Evolutionary conservation across 495 filamentous ascomycete genomes (phyloP).

Genomic region (Penicillium odoratum): DNA sequence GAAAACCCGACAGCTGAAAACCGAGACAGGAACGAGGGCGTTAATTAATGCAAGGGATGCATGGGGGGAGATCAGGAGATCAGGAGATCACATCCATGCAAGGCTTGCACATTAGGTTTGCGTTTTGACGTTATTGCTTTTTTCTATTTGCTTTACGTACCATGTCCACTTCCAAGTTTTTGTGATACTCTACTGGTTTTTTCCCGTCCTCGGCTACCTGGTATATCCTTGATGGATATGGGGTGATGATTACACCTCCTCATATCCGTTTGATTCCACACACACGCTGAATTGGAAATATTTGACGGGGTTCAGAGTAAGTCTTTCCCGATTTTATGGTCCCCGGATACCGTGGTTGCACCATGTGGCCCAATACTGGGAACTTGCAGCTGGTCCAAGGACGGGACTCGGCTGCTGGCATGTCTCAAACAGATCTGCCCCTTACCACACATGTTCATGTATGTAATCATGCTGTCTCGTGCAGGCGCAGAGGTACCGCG

Average conservation of each 20-base stretch:
- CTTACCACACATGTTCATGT: constrained; percentile 8
- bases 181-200: constrained; percentile 1
- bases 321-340: constrained; percentile 8
- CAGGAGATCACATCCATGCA: constrained; percentile 18
- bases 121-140: constrained; percentile 6
- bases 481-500: neutral
- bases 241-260: neutral
- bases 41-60: constrained; percentile 26
- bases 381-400: constrained; percentile 17
- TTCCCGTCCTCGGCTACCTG: neutral
- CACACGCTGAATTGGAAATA: neutral
- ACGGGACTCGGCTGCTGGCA: constrained; percentile 14
- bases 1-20: constrained; percentile 9
- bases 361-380: constrained; percentile 21
- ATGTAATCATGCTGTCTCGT: constrained; percentile 8
- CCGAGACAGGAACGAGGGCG: constrained; percentile 19
- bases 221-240: neutral
- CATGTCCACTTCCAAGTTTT: neutral
- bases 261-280: neutral
- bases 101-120: constrained; percentile 6
- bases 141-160: neutral
- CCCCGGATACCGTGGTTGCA: constrained; percentile 17
- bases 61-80: constrained; percentile 19
- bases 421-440: constrained; percentile 14
- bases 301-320: neutral